These are phyloP conservation scores for Cyberlindnera meyerae DNA, from an alignment of 805 yeast genomes.

Conservation along the genomic window DNA sequence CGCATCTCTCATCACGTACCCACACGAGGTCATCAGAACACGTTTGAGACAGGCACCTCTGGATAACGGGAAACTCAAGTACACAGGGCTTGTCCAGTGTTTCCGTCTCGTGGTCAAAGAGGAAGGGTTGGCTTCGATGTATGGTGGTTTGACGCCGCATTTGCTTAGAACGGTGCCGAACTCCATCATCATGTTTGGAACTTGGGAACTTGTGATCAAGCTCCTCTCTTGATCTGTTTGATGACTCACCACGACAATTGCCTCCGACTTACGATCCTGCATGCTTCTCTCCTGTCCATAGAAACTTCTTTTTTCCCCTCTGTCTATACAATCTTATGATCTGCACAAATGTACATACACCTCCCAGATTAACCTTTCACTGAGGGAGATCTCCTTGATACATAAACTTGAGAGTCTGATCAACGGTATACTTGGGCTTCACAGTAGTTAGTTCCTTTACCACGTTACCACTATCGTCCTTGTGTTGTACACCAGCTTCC, in stretches of 20 bases:
- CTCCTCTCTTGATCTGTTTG: constrained; percentile 36
- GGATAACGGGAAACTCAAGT: constrained; percentile 75
- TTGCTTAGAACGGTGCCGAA: constrained; percentile 95
- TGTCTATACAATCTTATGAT: too few relatives aligned
- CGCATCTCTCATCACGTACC: constrained; percentile 90
- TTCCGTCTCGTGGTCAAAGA: constrained; percentile 81
- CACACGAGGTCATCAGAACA: constrained; percentile 96
- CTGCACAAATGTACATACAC: too few relatives aligned
- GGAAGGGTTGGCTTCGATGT: constrained; percentile 90
- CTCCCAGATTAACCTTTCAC: too few relatives aligned
- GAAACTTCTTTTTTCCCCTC: not conserved
- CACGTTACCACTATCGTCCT: not conserved
- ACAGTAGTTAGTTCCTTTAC: constrained; percentile 1
- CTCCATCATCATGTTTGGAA: constrained; percentile 97
- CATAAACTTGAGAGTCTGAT: constrained; percentile 39
- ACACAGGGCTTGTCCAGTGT: constrained; percentile 85
- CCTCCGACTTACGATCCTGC: not conserved
- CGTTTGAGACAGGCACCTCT: constrained; percentile 92
- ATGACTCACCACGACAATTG: too few relatives aligned
- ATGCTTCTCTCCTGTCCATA: constrained; percentile 1
- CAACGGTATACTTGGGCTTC: constrained; percentile 24
- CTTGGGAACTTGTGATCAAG: constrained; percentile 85
- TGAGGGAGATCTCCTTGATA: constrained; percentile 39
- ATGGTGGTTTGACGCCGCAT: constrained; percentile 97
- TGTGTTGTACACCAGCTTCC: constrained; percentile 17